Evolutionary conservation across 164 flowering plant species (phyloP), one percentile per base, ranked within the genome.

Genomic region (Aristolochia fimbriata): DNA sequence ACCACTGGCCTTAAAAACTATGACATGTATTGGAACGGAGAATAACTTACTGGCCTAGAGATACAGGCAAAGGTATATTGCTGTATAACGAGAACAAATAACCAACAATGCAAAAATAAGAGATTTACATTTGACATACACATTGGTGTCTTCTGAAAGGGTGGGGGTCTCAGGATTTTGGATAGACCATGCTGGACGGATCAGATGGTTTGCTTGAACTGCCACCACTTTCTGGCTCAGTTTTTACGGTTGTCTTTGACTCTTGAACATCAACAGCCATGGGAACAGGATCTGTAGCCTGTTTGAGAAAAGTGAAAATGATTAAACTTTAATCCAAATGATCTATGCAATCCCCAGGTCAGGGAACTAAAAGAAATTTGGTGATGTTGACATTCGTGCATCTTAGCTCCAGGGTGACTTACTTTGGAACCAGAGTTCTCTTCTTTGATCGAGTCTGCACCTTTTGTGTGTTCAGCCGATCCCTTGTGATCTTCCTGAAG

Each of bases 401-500:
- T 5, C 13, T n/a, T 16, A 19, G 45, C 17, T 22, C 47, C 6
- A 27, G 46, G 21, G 33, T 51, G 59, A 10, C 47, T 70, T 60
- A 81, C 86, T 80, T 81, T 79, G 41, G 68, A 57, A 67, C 58
- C 47, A 23, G 72, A 27, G 56, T 64, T 21, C 15, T 76, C 83
- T 23, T 72, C 80, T 13, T 48, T 57, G 24, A 58, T 52, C 45
- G 63, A 33, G 17, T 72, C 72, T 17, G 63, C 56, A 30, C 72
- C 68, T 67, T 70, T 70, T 30, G 46, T 58, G 37, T 71, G 73
- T 61, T 77, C 80, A 24, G 65, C 51, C 14, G n/a, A 24, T 61
- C 58, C 81, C 73, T 71, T 76, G 53, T 61, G 74, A 59, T 64
- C 70, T 24, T 74, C 83, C 85, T 79, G 77, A 3, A 30, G 5